Evolutionary conservation across 106 monocot genomes (phyloP).

Genomic region (Dendrobium nobile): DNA sequence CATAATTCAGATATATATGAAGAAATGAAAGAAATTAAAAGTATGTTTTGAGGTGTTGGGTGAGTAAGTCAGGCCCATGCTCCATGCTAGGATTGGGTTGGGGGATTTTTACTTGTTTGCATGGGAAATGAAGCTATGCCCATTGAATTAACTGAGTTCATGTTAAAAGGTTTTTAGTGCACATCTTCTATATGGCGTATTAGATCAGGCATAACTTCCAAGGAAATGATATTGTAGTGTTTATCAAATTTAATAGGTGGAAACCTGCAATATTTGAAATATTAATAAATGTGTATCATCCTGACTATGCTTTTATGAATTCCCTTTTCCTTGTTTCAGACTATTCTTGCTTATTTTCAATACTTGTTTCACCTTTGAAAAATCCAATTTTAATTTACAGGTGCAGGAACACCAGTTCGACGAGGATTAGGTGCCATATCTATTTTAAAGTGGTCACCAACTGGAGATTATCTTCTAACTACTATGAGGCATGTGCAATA

Average conservation of each 20-base stretch:
- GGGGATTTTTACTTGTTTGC: too few species aligned
- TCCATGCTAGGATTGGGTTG: too few species aligned
- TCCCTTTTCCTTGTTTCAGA: not conserved
- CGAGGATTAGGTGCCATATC: conserved; percentile 80
- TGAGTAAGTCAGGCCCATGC: too few species aligned
- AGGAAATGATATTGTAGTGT: not conserved
- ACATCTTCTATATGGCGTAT: not conserved
- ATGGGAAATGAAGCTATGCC: not conserved
- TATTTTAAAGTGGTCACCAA: conserved; percentile 85
- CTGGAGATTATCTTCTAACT: conserved; percentile 86
- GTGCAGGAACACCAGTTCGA: conserved; percentile 79
- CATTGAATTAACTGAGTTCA: not conserved
- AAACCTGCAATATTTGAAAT: not conserved
- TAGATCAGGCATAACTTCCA: not conserved
- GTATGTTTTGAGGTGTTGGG: too few species aligned
- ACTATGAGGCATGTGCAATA: conserved; percentile 61
- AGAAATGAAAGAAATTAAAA: too few species aligned
- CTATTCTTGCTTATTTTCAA: not conserved
- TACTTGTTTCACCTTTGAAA: not conserved
- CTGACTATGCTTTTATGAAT: not conserved
- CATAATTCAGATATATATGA: too few species aligned
- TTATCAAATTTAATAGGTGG: not conserved
- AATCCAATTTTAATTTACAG: conserved; percentile 22
- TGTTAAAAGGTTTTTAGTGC: not conserved
- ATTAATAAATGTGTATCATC: not conserved